These are phyloP conservation scores for Xanthoconium purpureum DNA, from an alignment of 768 basidiomycete species.

Conservation along the genomic window DNA sequence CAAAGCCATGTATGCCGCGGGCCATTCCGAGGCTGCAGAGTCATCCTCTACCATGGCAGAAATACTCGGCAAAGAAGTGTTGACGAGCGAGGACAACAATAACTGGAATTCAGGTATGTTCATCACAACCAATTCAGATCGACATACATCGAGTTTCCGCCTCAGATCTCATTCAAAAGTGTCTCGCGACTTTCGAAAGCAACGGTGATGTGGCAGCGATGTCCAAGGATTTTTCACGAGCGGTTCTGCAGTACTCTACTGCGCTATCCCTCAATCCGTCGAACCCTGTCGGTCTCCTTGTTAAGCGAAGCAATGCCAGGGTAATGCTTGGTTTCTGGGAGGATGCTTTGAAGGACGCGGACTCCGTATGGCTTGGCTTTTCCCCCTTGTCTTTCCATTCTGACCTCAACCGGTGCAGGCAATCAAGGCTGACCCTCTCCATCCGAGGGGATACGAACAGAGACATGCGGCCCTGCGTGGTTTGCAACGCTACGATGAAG, in stretches of 20 bases:
- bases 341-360: neutral
- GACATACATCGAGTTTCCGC: neutral
- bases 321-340: neutral
- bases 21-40: neutral
- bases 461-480: too few relatives aligned
- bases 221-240: neutral
- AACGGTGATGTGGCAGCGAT: neutral
- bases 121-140: neutral
- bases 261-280: neutral
- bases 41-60: neutral
- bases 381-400: rapidly evolving
- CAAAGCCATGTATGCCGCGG: too few relatives aligned
- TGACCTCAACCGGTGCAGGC: neutral
- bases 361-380: neutral
- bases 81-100: neutral
- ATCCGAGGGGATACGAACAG: neutral
- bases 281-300: neutral
- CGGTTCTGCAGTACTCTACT: neutral
- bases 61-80: neutral
- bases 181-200: neutral
- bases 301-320: slow-evolving; percentile 3
- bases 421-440: neutral
- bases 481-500: too few relatives aligned
- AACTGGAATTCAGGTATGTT: neutral
- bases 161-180: neutral